Evolutionary conservation across 164 flowering plant genomes (phyloP).

Genomic region (Vitis vinifera): ASM3070453v1 NC_081822.1:5339001-5339500

Average conservation of each 20-base stretch:
- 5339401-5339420: conserved; percentile 81
- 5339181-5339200: conserved; percentile 40
- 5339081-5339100: conserved; percentile 18
- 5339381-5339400: conserved; percentile 83
- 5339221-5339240: conserved; percentile 63
- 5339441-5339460: conserved; percentile 60
- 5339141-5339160: neutral
- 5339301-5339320: conserved; percentile 37
- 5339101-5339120: conserved; percentile 30
- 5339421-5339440: conserved; percentile 80
- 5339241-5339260: conserved; percentile 74
- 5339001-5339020: conserved; percentile 8
- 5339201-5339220: conserved; percentile 28
- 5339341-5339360: conserved; percentile 47
- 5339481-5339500: conserved; percentile 60
- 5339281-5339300: conserved; percentile 56
- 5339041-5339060: conserved; percentile 48
- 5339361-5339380: conserved; percentile 54
- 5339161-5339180: conserved; percentile 36
- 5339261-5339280: conserved; percentile 56
- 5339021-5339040: conserved; percentile 13
- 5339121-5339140: conserved; percentile 3
- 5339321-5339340: conserved; percentile 43
- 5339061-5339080: conserved; percentile 46
- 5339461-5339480: conserved; percentile 84